A percentile compares a stretch with the other conserved stretches of the same genome.
phyloP scores from a whole-genome alignment of 2,329 filamentous ascomycete species.

The Pseudomassariella vexata region DNA sequence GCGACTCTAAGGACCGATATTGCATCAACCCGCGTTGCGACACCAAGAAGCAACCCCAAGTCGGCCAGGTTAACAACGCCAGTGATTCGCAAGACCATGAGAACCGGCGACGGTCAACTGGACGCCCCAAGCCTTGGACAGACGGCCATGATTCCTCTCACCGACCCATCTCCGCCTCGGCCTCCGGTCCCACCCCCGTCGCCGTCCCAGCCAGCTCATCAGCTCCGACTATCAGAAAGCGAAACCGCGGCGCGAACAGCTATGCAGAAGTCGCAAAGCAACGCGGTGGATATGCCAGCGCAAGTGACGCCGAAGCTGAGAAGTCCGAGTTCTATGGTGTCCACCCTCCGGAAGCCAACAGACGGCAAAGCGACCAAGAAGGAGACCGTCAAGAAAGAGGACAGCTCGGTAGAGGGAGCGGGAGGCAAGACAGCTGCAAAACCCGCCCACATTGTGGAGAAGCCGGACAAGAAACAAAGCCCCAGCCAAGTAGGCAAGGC shows the following conservation, averaged over 20 bases:
- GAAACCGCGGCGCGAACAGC: slow-evolving; percentile 19
- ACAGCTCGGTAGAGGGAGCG: slow-evolving; percentile 5
- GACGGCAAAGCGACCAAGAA: too few species aligned
- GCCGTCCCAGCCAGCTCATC: slow-evolving; percentile 8
- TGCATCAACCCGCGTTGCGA: slow-evolving; percentile 14
- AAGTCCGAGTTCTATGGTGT: slow-evolving; percentile 7
- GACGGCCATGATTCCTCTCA: too few species aligned
- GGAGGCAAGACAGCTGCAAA: background rate
- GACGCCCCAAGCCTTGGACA: too few species aligned
- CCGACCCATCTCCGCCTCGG: too few species aligned
- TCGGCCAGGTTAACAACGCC: background rate
- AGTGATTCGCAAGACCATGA: slow-evolving; percentile 1
- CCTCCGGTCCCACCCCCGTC: background rate
- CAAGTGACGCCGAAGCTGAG: slow-evolving; percentile 9
- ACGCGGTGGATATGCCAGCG: slow-evolving; percentile 8
- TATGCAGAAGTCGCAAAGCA: slow-evolving; percentile 16
- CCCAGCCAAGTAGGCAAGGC: too few species aligned
- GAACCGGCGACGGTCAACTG: background rate
- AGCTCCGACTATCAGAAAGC: slow-evolving; percentile 4
- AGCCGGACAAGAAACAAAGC: slow-evolving; percentile 6
- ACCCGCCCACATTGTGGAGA: background rate
- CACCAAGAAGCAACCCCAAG: slow-evolving; percentile 1
- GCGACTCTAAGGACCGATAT: slow-evolving; percentile 19
- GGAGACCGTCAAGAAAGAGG: background rate
- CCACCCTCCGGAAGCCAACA: too few species aligned